Evolutionary conservation across 495 filamentous ascomycete species (phyloP), one percentile per base, ranked within the genome.

Genomic region (Chaetomium cochliodes): DNA sequence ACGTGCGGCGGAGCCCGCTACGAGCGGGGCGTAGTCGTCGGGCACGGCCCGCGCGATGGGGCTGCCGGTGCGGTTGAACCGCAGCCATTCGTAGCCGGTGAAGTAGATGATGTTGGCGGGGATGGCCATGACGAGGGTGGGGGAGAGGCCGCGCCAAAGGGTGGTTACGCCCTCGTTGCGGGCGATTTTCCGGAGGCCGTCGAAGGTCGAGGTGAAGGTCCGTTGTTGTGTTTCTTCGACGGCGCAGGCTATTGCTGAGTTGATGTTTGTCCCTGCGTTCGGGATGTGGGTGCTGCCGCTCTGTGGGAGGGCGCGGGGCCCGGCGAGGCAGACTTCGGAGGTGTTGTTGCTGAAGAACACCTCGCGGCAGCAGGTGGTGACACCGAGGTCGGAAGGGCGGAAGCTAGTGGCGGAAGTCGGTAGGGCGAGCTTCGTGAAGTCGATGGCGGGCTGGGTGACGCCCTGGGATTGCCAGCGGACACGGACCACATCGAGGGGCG

Each of bases 81-180:
- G 88, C 64, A 98, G 77, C 87, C 90, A 94, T 70, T 98, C 94
- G 74, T 98, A 98, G n/a, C 93, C 94, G 39, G 94, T 93, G 70
- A 97, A 97, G 77, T 98, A 98, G 64, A 98, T 98, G 65, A 98
- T 93, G 75, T 98, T 98, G 42, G 86, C 92, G 0, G 94, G 94
- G 37, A 98, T 85, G 3, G 93, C 88, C 94, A 98, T 98, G 69
- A 91, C 84, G 49, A 98, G 77, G 1, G 96, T 98, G 12, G 96
- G 92, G 22, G 90, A 92, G 2, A 98, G 82, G 6, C 94, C 94
- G 42, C 94, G 87, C 94, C 94, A 98, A 56, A 98, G 82, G 9
- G 96, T 92, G 22, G 83, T 84, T 16, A 90, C 67, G 1, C 94
- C 94, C 79, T 98, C 94, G 73, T 98, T 91, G 37, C 92, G 87